phyloP scores from a whole-genome alignment of 2,329 filamentous ascomycete species.

The Dactylellina parvicollis region DNA sequence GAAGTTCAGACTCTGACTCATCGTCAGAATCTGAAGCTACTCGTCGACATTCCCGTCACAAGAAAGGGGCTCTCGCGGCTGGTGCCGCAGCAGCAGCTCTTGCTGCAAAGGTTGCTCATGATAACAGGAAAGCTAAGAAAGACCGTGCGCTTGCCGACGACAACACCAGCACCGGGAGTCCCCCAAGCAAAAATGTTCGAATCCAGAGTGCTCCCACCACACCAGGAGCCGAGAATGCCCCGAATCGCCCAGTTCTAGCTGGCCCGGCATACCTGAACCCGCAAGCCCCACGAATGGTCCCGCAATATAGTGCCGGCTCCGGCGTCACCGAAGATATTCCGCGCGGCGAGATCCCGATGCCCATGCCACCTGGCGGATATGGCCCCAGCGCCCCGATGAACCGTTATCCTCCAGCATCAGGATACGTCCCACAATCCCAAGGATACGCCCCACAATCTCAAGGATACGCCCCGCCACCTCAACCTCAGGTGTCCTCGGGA shows the following conservation, averaged over 20 bases:
- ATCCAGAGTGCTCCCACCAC: conserved; percentile 52
- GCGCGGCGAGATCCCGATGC: conserved; percentile 51
- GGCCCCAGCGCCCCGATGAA: conserved; percentile 27
- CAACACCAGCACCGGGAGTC: conserved; percentile 34
- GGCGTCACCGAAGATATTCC: conserved; percentile 53
- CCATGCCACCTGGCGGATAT: conserved; percentile 49
- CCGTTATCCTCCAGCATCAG: conserved; percentile 44
- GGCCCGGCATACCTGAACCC: conserved; percentile 18
- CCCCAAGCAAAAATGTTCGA: conserved; percentile 44
- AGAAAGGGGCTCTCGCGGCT: conserved; percentile 48
- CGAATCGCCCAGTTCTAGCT: conserved; percentile 25
- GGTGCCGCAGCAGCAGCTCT: conserved; percentile 50
- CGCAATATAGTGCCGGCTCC: conserved; percentile 42
- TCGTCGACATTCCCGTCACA: conserved; percentile 46
- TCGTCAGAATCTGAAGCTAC: conserved; percentile 30
- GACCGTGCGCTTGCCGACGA: conserved; percentile 27
- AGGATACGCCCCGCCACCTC: conserved; percentile 45
- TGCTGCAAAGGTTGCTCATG: conserved; percentile 50
- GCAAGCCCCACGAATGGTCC: conserved; percentile 43
- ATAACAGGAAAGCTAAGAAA: conserved; percentile 48
- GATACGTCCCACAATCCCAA: conserved; percentile 32
- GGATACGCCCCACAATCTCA: conserved; percentile 17
- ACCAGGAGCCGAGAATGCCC: conserved; percentile 34
- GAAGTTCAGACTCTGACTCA: conserved; percentile 21
- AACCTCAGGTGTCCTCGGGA: conserved; percentile 45